Conservation (phyloP, 225 moss, liverwort and hornwort species). For the Sphagnum tenellum region DNA sequence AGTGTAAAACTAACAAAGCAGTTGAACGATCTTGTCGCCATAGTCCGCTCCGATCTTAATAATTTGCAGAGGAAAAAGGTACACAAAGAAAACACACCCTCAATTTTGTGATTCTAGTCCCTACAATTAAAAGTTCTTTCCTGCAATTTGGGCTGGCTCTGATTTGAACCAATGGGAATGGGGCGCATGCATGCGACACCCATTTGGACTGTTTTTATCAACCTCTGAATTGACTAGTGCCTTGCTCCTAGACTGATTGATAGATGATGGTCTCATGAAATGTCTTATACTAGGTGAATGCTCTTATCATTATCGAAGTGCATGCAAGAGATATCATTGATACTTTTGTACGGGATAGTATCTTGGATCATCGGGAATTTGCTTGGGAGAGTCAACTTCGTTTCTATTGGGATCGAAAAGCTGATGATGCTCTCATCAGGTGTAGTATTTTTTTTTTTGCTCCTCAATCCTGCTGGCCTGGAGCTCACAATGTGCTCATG, state of each 20-base stretch:
- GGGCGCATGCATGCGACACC: no score
- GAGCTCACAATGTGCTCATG: no score
- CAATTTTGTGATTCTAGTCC: no score
- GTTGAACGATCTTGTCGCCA: slow-evolving; percentile 73
- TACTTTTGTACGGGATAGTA: slow-evolving; percentile 86
- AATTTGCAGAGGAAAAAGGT: slow-evolving; percentile 77
- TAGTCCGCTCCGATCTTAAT: slow-evolving; percentile 67
- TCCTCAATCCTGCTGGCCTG: no score
- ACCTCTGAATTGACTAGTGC: no score
- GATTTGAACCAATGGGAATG: no score
- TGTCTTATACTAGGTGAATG: slow-evolving; percentile 44
- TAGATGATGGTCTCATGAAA: neutral
- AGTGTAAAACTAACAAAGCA: slow-evolving; percentile 65
- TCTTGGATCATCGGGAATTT: slow-evolving; percentile 74
- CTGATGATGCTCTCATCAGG: slow-evolving; percentile 66
- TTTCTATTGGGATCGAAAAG: slow-evolving; percentile 67
- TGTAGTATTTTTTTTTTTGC: neutral
- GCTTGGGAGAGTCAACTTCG: slow-evolving; percentile 91
- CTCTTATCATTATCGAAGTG: slow-evolving; percentile 82
- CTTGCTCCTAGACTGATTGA: neutral
- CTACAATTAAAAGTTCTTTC: no score
- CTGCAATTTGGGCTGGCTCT: no score
- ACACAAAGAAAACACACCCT: neutral
- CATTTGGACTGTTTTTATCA: no score
- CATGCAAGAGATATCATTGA: slow-evolving; percentile 85